Conservation (phyloP, 257 asterid species). For the Scutellaria minor region DNA sequence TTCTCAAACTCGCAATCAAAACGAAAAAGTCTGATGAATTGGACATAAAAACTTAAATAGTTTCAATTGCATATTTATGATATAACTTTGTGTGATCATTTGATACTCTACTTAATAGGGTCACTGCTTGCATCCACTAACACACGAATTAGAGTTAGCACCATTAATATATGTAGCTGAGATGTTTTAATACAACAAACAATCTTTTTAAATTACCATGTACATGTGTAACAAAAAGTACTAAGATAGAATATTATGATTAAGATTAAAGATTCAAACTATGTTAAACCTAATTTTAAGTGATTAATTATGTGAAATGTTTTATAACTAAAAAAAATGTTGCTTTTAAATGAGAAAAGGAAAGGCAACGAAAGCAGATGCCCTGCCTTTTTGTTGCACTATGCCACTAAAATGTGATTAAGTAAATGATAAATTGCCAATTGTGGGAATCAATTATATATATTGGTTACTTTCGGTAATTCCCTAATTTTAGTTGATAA, state of each 20-base stretch:
- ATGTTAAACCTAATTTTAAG: not conserved
- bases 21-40: not conserved
- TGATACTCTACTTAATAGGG: too few species aligned
- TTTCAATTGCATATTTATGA: too few species aligned
- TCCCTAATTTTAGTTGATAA: not conserved
- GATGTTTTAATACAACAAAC: too few species aligned
- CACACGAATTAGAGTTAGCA: too few species aligned
- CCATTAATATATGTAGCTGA: too few species aligned
- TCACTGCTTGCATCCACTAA: too few species aligned
- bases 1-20: not conserved
- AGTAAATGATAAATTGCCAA: not conserved
- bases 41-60: not conserved
- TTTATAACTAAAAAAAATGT: not conserved
- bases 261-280: not conserved
- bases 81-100: too few species aligned
- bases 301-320: not conserved
- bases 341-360: not conserved
- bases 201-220: too few species aligned
- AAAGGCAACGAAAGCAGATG: constrained; percentile 4
- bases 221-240: too few species aligned
- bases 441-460: not conserved
- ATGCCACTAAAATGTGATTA: not conserved
- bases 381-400: constrained; percentile 4
- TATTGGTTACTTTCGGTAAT: not conserved
- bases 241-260: not conserved